Percentiles rank a stretch among this genome's conserved stretches.
These are phyloP conservation scores for Pichia nanzhaoensis DNA, from an alignment of 805 yeast species.

Conservation along the genomic window DNA sequence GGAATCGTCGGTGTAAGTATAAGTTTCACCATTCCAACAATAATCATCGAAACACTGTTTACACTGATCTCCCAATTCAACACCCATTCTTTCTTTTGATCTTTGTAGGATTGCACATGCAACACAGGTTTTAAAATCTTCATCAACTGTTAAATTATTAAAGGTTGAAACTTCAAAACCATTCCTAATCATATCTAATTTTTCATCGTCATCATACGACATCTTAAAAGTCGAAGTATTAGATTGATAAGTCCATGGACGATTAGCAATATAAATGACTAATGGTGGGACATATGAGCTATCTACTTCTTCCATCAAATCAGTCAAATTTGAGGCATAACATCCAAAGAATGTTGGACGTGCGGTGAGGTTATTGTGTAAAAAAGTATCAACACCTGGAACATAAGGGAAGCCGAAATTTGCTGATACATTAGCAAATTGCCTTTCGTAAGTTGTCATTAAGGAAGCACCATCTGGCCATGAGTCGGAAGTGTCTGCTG, in stretches of 20 bases:
- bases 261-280: slow-evolving; percentile 70
- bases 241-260: slow-evolving; percentile 56
- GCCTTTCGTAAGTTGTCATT: slow-evolving; percentile 50
- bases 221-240: slow-evolving; percentile 71
- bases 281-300: slow-evolving; percentile 54
- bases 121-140: slow-evolving; percentile 65
- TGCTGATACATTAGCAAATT: slow-evolving; percentile 45
- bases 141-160: slow-evolving; percentile 59
- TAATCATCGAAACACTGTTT: slow-evolving; percentile 59
- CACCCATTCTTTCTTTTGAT: slow-evolving; percentile 60
- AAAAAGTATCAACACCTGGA: slow-evolving; percentile 60
- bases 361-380: slow-evolving; percentile 52
- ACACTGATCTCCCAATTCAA: slow-evolving; percentile 63
- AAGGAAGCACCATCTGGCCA: slow-evolving; percentile 71
- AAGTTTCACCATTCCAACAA: slow-evolving; percentile 45
- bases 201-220: slow-evolving; percentile 52
- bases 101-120: slow-evolving; percentile 81
- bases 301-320: slow-evolving; percentile 34
- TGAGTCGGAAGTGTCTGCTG: slow-evolving; percentile 50
- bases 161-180: slow-evolving; percentile 69
- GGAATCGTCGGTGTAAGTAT: slow-evolving; percentile 13
- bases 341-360: slow-evolving; percentile 83
- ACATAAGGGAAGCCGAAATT: slow-evolving; percentile 73
- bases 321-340: slow-evolving; percentile 55
- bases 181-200: slow-evolving; percentile 54